A percentile compares a stretch with the other conserved stretches of the same genome.
These are phyloP conservation scores for Priceomyces castillae DNA, from an alignment of 805 yeast species.

Conservation along the genomic window DNA sequence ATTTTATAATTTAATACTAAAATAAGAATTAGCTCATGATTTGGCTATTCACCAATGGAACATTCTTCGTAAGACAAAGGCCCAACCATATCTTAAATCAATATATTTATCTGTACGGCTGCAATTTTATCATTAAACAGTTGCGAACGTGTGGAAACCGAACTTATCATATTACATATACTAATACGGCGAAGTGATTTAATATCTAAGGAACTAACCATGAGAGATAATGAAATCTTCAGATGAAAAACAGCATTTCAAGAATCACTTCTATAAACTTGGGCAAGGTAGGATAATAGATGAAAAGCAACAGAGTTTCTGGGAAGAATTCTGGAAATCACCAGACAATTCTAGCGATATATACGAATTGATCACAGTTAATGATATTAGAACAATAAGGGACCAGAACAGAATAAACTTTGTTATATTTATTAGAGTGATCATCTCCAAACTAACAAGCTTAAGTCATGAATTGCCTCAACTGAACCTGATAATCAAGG, in stretches of 20 bases:
- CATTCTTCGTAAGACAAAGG: too few species aligned
- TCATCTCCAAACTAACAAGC: constrained; percentile 22
- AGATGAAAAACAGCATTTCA: constrained; percentile 64
- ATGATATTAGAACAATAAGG: constrained; percentile 59
- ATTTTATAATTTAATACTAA: too few species aligned
- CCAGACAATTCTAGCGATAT: constrained; percentile 57
- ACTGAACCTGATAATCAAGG: constrained; percentile 21
- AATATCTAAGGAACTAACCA: too few species aligned
- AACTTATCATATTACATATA: too few species aligned
- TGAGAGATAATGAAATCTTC: constrained; percentile 59
- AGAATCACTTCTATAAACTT: constrained; percentile 58
- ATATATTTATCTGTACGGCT: neutral
- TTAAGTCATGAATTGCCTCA: constrained; percentile 8
- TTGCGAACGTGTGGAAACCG: constrained; percentile 2
- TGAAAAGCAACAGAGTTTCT: constrained; percentile 22
- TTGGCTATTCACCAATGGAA: too few species aligned
- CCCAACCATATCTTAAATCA: too few species aligned
- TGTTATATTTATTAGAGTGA: constrained; percentile 44
- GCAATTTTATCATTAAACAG: too few species aligned
- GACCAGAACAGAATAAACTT: constrained; percentile 59
- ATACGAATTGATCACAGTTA: constrained; percentile 51
- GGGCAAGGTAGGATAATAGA: constrained; percentile 44
- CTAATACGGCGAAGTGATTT: too few species aligned
- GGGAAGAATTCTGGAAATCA: constrained; percentile 28
- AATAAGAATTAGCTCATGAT: too few species aligned